phyloP scores from a whole-genome alignment of 1,284 basidiomycete species.

The Cryptococcus sp. region DNA sequence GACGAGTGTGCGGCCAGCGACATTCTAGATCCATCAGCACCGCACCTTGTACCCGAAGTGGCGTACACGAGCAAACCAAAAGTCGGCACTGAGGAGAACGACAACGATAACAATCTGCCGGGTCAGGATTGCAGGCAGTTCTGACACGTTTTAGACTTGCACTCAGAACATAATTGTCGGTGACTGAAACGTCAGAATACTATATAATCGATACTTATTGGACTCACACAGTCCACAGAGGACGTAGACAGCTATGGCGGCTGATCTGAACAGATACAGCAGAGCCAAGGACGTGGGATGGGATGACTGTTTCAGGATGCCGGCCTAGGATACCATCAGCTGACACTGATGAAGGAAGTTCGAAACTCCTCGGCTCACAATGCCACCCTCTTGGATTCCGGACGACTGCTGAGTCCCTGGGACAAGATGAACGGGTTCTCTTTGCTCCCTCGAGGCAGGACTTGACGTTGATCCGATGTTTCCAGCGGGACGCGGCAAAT shows the following conservation, averaged over 20 bases:
- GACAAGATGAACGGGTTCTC: slow-evolving; percentile 37
- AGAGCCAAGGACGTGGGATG: slow-evolving; percentile 79
- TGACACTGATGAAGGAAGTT: neutral
- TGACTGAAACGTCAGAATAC: slow-evolving; percentile 50
- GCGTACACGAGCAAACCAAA: slow-evolving; percentile 87
- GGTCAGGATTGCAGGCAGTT: slow-evolving; percentile 5
- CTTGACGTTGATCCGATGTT: slow-evolving; percentile 34
- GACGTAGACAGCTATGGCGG: slow-evolving; percentile 80
- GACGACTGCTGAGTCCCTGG: slow-evolving; percentile 34
- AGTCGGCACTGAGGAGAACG: slow-evolving; percentile 86
- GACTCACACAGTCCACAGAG: slow-evolving; percentile 62
- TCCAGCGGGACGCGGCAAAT: slow-evolving; percentile 24
- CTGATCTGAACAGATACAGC: slow-evolving; percentile 77
- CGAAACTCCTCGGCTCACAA: slow-evolving; percentile 29
- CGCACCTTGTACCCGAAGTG: neutral
- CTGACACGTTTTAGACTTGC: slow-evolving; percentile 52
- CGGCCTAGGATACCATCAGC: slow-evolving; percentile 22
- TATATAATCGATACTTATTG: neutral
- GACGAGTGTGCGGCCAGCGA: slow-evolving; percentile 82
- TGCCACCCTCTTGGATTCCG: slow-evolving; percentile 41
- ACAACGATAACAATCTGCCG: slow-evolving; percentile 81
- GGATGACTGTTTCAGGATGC: slow-evolving; percentile 58
- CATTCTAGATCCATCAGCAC: slow-evolving; percentile 59
- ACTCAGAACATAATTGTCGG: slow-evolving; percentile 81
- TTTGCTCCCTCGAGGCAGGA: slow-evolving; percentile 1